Percentiles rank a stretch among this genome's conserved stretches.
These are phyloP conservation scores for Malassezia pachydermatis DNA, from an alignment of 1,284 basidiomycete genomes.

Conservation along the genomic window DNA sequence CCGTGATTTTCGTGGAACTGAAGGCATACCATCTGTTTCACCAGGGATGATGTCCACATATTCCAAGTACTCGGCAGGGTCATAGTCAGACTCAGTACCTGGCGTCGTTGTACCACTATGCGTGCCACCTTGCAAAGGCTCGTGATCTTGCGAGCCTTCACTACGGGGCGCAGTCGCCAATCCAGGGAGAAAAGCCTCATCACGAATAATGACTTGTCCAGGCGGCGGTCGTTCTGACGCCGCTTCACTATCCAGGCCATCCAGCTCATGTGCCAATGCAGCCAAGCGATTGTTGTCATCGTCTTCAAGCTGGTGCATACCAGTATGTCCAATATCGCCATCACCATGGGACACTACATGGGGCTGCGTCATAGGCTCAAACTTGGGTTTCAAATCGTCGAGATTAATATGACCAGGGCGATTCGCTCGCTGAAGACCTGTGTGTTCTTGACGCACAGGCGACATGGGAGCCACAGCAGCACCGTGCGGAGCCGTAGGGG, in stretches of 20 bases:
- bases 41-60: constrained; percentile 43
- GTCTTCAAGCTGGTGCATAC: constrained; percentile 10
- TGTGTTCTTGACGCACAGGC: background rate
- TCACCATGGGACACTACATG: constrained; percentile 9
- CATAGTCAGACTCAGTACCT: constrained; percentile 28
- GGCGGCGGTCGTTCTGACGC: background rate
- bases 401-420: constrained; percentile 43
- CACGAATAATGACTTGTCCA: constrained; percentile 15
- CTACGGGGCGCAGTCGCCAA: constrained; percentile 14
- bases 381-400: constrained; percentile 21
- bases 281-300: constrained; percentile 4
- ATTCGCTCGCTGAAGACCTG: constrained; percentile 23
- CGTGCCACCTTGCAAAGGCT: background rate
- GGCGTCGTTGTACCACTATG: constrained; percentile 1
- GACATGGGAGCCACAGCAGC: background rate
- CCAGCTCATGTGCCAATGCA: constrained; percentile 12
- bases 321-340: background rate
- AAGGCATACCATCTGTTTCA: constrained; percentile 45
- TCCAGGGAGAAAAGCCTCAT: constrained; percentile 30
- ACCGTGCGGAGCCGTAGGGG: background rate
- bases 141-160: background rate
- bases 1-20: constrained; percentile 5
- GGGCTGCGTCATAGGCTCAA: too few species aligned
- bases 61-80: constrained; percentile 39
- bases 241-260: constrained; percentile 3